Conservation (phyloP, 805 yeast species). For the Pichia cephalocereana region DNA sequence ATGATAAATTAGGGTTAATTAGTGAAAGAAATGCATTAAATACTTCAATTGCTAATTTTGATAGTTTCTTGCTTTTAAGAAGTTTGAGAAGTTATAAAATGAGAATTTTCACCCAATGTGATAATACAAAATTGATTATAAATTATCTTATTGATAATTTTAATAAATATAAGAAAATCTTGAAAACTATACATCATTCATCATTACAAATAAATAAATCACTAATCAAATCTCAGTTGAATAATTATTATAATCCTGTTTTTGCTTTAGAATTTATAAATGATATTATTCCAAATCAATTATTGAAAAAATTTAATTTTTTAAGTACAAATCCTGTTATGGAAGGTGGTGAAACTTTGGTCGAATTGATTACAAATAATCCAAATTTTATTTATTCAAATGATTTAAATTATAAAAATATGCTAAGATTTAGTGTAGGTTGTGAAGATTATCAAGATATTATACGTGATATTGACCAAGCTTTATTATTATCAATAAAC, state of each 20-base stretch:
- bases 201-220: conserved; percentile 34
- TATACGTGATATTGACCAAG: conserved; percentile 36
- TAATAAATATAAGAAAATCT: conserved; percentile 26
- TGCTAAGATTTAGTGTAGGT: conserved; percentile 44
- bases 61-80: conserved; percentile 37
- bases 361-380: conserved; percentile 33
- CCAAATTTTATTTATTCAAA: conserved; percentile 18
- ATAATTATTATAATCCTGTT: conserved; percentile 37
- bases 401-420: conserved; percentile 10
- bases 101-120: conserved; percentile 39
- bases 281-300: conserved; percentile 29
- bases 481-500: conserved; percentile 18
- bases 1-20: conserved; percentile 27
- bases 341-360: conserved; percentile 43
- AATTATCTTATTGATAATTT: conserved; percentile 28
- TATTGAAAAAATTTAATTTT: conserved; percentile 39
- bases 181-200: conserved; percentile 33
- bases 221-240: conserved; percentile 33
- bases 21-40: conserved; percentile 38
- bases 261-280: conserved; percentile 33
- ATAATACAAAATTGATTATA: conserved; percentile 34
- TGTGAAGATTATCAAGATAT: conserved; percentile 44
- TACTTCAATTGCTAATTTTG: conserved; percentile 44
- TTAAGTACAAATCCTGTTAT: conserved; percentile 40
- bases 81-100: conserved; percentile 43